Base-by-base conservation (phyloP, 768 basidiomycete genomes). In the Boletus sensibilis region DNA sequence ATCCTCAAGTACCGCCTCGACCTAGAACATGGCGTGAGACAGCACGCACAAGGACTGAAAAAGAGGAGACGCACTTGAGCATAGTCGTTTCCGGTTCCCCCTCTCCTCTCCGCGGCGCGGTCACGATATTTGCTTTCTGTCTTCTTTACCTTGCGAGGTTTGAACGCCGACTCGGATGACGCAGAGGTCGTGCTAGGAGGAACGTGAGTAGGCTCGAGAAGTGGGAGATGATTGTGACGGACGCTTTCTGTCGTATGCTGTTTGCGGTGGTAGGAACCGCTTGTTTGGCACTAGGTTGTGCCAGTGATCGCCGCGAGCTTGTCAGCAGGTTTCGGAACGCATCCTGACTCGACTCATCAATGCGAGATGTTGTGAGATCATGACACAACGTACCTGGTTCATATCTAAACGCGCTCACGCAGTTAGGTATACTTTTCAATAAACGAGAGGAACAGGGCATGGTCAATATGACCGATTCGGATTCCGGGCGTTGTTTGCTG, bases 101-200 rank as follows among this genome's bases (percentile, higher is more conserved):
- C 72, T 31, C 91, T 76, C 46, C 90, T 78, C 66, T 94, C 90
- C 3, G 84, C 77, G 13, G 91, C 90, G 42, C 90, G 82, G 68
- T 94, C 85, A 33, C 89, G 82, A 64, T 92, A 93, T 58, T 74
- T 78, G 18, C 70, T 65, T 12, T 80, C 80, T 0, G 72, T 57
- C 68, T 86, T 86, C 74, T 86, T 90, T 39, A 92, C 77, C 63
- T 87, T 91, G 48, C 92, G 80, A 12, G 92, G 92, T 64, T 92
- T 92, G 72, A 94, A 94, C 0, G 82, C 79, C 20, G 88, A 82
- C 56, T 85, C 75, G 1, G 82, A 78, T 13, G 82, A 67, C 52
- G 79, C 75, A 21, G 79, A 68, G 4, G 75, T 70, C 67, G 82
- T 83, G 53, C 82, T 82, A 53, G n/a, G 12, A 37, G 37, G 11